phyloP scores from a whole-genome alignment of 2,329 filamentous ascomycete species.

The Microcyclospora tardicrescens region DNA sequence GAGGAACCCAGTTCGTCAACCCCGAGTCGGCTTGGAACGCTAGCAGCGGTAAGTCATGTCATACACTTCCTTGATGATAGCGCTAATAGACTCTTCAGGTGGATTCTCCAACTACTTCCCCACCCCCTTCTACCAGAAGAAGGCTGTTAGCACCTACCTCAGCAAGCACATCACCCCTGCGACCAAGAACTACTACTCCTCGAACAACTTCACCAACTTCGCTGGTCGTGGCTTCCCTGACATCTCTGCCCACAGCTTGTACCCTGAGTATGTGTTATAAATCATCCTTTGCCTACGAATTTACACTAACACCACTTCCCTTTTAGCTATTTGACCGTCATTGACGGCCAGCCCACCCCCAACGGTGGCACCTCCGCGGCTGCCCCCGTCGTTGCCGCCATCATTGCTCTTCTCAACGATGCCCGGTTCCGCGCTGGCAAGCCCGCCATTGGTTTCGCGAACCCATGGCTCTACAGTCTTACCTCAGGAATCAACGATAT shows the following conservation, averaged over 20 bases:
- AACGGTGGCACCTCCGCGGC: constrained; percentile 39
- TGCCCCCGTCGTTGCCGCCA: constrained; percentile 43
- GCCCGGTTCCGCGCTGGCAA: constrained; percentile 40
- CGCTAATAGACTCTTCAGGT: constrained; percentile 13
- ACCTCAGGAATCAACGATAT: constrained; percentile 36
- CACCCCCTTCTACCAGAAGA: constrained; percentile 30
- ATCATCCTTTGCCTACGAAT: not conserved
- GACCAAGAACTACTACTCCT: constrained; percentile 10
- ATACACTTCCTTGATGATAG: too few species aligned
- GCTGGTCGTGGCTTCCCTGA: constrained; percentile 33
- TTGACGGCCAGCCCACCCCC: constrained; percentile 25
- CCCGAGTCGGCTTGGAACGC: constrained; percentile 24
- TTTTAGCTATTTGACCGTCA: constrained; percentile 18
- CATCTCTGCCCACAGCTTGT: constrained; percentile 35
- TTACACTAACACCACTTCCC: not conserved
- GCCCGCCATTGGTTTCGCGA: constrained; percentile 38
- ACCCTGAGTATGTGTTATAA: constrained; percentile 4
- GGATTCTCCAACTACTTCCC: constrained; percentile 31
- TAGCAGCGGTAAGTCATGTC: constrained; percentile 9
- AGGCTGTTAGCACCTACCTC: constrained; percentile 20
- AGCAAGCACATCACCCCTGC: constrained; percentile 5
- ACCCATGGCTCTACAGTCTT: constrained; percentile 43
- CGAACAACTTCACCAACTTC: constrained; percentile 10
- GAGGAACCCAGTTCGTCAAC: constrained; percentile 27
- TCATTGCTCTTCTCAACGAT: constrained; percentile 52